A percentile compares a stretch with the other conserved stretches of the same genome.
These are phyloP conservation scores for Spathaspora sp. DNA, from an alignment of 805 yeast genomes.

Conservation along the genomic window DNA sequence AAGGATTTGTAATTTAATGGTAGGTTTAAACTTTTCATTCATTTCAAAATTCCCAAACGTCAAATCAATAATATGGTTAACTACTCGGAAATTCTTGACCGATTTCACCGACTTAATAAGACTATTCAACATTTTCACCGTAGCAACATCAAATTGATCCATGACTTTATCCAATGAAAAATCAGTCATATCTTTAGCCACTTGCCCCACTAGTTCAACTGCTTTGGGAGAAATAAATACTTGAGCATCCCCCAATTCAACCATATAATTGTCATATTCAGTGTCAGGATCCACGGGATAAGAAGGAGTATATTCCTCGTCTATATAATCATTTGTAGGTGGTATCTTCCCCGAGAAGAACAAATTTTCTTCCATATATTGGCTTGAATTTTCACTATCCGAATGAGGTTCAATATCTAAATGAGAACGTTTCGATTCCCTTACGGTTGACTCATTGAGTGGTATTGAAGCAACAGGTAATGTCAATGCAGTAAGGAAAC, in stretches of 20 bases:
- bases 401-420: conserved; percentile 4
- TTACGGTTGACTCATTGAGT: conserved; percentile 2
- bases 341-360: conserved; percentile 3
- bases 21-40: conserved; percentile 1
- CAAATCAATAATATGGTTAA: conserved; percentile 42
- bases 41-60: conserved; percentile 31
- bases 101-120: conserved; percentile 27
- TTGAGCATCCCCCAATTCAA: conserved; percentile 51
- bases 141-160: conserved; percentile 63
- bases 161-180: conserved; percentile 47
- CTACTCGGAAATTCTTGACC: conserved; percentile 44
- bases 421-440: neutral
- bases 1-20: conserved; percentile 1
- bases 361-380: neutral
- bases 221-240: conserved; percentile 46
- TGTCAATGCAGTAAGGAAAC: conserved; percentile 57
- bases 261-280: conserved; percentile 52
- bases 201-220: conserved; percentile 31
- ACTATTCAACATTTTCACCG: conserved; percentile 42
- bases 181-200: conserved; percentile 30
- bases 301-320: conserved; percentile 28
- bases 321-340: conserved; percentile 26
- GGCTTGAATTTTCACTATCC: neutral
- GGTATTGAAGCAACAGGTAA: conserved; percentile 47
- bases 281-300: conserved; percentile 31